Conservation (phyloP, 768 basidiomycete species). For the Amanita exitialis region DNA sequence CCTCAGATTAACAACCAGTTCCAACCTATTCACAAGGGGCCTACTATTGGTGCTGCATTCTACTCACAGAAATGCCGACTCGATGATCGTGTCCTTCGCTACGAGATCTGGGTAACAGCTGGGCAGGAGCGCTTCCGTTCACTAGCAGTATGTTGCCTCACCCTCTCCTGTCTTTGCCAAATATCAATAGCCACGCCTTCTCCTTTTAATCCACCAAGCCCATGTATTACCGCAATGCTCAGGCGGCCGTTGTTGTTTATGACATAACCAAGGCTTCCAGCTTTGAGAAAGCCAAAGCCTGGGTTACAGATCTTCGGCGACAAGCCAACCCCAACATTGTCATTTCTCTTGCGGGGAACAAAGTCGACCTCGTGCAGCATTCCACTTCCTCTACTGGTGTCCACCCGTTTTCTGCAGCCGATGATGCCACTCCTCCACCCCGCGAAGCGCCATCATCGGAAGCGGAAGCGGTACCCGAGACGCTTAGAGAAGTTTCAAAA, state of each 20-base stretch:
- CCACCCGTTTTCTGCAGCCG: constrained; percentile 54
- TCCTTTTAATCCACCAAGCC: constrained; percentile 39
- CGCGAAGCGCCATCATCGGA: constrained; percentile 50
- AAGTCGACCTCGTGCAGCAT: constrained; percentile 80
- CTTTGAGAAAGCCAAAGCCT: constrained; percentile 97
- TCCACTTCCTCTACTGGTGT: constrained; percentile 40
- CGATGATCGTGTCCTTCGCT: constrained; percentile 86
- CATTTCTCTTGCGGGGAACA: constrained; percentile 96
- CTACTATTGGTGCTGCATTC: constrained; percentile 96
- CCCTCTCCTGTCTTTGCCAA: too few species aligned
- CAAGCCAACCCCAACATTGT: constrained; percentile 99
- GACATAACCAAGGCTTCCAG: constrained; percentile 95
- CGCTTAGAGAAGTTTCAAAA: constrained; percentile 77
- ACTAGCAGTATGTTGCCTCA: constrained; percentile 58
- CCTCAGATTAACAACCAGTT: constrained; percentile 90
- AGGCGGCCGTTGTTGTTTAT: constrained; percentile 97
- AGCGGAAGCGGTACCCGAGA: constrained; percentile 57
- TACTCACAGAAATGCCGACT: constrained; percentile 91
- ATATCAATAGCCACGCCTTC: too few species aligned
- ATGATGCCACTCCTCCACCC: constrained; percentile 83
- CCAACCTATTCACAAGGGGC: constrained; percentile 89
- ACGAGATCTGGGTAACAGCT: constrained; percentile 97
- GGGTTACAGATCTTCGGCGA: constrained; percentile 98
- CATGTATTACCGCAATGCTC: constrained; percentile 98
- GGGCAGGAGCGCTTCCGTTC: constrained; percentile 97